Base-by-base conservation (phyloP, 306 rosid genomes). In the Delonix regia region DNA sequence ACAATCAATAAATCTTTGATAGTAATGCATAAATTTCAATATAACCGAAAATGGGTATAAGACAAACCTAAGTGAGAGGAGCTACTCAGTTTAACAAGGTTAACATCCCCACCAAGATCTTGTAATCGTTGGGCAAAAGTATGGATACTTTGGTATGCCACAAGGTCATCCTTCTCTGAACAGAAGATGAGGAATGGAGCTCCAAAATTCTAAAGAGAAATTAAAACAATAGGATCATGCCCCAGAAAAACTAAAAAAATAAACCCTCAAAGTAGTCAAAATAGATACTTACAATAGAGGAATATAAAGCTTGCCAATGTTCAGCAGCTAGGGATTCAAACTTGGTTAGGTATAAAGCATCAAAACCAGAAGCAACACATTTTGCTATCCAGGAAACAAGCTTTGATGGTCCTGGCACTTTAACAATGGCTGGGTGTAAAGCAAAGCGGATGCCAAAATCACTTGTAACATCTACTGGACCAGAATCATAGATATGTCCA, bases 131-230 rank as follows among this genome's bases (percentile, higher is more conserved):
- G 93, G 77, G 82, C 88, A 65, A 95, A 95, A 65, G 85, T 87
- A 68, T 78, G 81, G 73, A 95, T 81, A 36, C 91, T 82, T 76
- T 86, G 87, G 78, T 73, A 87, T 34, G 94, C 87, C 66, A 97
- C 94, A 51, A 85, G 88, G 63, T 91, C 89, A 82, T 95, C 99
- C 77, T 93, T 89, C 82, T 90, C 96, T 7, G 99, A 92, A 83
- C 94, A 89, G 47, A 95, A 71, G 76, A 95, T 75, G 84, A 95
- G 99, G 90, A 86, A 93, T 12, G 99, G 96, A 72, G 99, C 98
- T 61, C 98, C 98, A 51, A 93, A 83, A 79, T 91, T 91, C 99
- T 95, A 66, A 73, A 68, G 15, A 66, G 52, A 13, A 41, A 55
- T 49, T 59, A 45, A 56, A 33, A 66, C 70, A 73, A 65, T 5